phyloP scores from a whole-genome alignment of 2,329 filamentous ascomycete genomes.

The Fragosphaeria purpurea region DNA sequence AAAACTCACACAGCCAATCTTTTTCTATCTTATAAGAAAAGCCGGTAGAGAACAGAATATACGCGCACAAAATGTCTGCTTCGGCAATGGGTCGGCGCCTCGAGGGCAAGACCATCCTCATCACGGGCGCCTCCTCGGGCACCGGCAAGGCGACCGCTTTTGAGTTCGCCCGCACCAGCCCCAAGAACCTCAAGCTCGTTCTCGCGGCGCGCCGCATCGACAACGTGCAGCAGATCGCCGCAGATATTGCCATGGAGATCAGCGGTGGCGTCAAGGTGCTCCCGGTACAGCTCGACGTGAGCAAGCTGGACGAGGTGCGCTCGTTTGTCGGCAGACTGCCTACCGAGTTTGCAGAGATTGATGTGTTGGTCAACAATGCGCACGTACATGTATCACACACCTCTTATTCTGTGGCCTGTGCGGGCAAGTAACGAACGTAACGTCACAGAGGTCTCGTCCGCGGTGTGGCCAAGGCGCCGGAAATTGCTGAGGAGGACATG shows the following conservation, averaged over 20 bases:
- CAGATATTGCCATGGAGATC: slow-evolving; percentile 65
- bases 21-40: too few relatives aligned
- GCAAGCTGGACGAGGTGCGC: slow-evolving; percentile 62
- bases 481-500: slow-evolving; percentile 73
- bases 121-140: slow-evolving; percentile 85
- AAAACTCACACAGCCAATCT: too few relatives aligned
- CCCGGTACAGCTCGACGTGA: slow-evolving; percentile 76
- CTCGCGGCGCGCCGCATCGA: slow-evolving; percentile 77
- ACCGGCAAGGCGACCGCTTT: slow-evolving; percentile 77
- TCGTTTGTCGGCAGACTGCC: slow-evolving; percentile 64
- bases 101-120: slow-evolving; percentile 79
- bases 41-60: too few relatives aligned
- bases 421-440: too few relatives aligned
- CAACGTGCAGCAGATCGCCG: slow-evolving; percentile 61
- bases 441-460: slow-evolving; percentile 68
- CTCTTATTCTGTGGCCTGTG: too few relatives aligned
- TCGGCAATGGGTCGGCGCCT: slow-evolving; percentile 58
- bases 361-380: slow-evolving; percentile 94
- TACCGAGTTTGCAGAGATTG: slow-evolving; percentile 70
- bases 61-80: neutral
- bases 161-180: slow-evolving; percentile 72
- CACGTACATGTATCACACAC: slow-evolving; percentile 33
- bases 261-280: slow-evolving; percentile 69
- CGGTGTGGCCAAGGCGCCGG: slow-evolving; percentile 73
- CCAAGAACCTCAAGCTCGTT: slow-evolving; percentile 60